A percentile compares a stretch with the other conserved stretches of the same genome.
These are phyloP conservation scores for Byssochlamys sp. DNA, from an alignment of 2,329 filamentous ascomycete species.

Conservation along the genomic window DNA sequence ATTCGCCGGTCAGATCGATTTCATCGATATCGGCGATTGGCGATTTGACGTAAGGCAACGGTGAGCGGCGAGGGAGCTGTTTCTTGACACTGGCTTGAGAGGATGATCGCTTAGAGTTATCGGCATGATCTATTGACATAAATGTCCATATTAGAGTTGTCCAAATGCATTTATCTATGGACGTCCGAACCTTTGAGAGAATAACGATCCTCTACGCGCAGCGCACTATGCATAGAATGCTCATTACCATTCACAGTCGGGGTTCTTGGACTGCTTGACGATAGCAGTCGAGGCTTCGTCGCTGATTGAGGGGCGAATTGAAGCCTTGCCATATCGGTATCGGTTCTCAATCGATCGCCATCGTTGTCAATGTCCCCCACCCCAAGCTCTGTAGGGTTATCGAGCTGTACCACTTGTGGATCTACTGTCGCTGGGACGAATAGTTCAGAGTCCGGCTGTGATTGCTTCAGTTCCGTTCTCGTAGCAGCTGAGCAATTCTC, in stretches of 20 bases:
- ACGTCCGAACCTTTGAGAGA: constrained; percentile 17
- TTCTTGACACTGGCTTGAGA: constrained; percentile 8
- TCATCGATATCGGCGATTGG: constrained; percentile 31
- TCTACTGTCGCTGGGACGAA: constrained; percentile 1
- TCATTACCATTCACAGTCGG: constrained; percentile 10
- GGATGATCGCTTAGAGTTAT: constrained; percentile 11
- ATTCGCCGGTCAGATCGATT: constrained; percentile 36
- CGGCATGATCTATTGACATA: constrained; percentile 6
- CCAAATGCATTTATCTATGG: not conserved
- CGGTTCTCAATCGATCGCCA: constrained; percentile 16
- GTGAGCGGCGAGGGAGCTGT: constrained; percentile 11
- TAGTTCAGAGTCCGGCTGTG: constrained; percentile 2
- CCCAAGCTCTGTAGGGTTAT: constrained; percentile 4
- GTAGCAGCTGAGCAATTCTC: constrained; percentile 2
- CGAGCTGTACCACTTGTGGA: constrained; percentile 3
- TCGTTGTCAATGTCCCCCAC: constrained; percentile 15
- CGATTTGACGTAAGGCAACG: constrained; percentile 9
- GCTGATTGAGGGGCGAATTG: constrained; percentile 31
- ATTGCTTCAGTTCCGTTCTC: not conserved
- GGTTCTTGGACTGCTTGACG: constrained; percentile 12
- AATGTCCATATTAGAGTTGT: constrained; percentile 5
- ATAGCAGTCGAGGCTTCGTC: constrained; percentile 29
- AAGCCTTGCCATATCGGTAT: constrained; percentile 35
- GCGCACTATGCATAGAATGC: constrained; percentile 5
- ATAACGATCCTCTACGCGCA: constrained; percentile 3